phyloP scores from a whole-genome alignment of 768 basidiomycete species.

The Tulasnella sp. region DNA sequence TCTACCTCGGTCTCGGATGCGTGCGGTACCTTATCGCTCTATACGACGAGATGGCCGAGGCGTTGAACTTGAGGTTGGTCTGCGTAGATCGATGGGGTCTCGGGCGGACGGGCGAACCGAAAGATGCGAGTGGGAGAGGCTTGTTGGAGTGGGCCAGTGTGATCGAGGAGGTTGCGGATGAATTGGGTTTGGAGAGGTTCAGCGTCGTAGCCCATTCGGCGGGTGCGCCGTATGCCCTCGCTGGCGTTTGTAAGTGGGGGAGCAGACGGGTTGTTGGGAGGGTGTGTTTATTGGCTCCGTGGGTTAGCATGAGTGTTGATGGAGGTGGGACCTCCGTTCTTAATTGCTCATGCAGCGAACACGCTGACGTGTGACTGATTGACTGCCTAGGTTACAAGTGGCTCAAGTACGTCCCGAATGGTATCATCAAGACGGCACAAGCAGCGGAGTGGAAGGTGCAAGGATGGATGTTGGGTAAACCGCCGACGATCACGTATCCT shows the following conservation, averaged over 20 bases:
- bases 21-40: constrained; percentile 91
- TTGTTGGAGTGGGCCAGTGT: constrained; percentile 85
- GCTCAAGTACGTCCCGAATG: constrained; percentile 92
- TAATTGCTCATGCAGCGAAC: background rate
- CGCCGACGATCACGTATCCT: constrained; percentile 71
- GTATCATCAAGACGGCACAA: constrained; percentile 87
- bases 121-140: constrained; percentile 52
- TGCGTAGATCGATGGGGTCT: constrained; percentile 97
- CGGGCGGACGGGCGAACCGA: constrained; percentile 63
- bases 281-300: constrained; percentile 84
- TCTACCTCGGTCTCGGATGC: constrained; percentile 89
- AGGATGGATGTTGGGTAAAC: constrained; percentile 95
- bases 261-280: constrained; percentile 64
- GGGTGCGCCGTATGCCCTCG: constrained; percentile 88
- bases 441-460: constrained; percentile 97
- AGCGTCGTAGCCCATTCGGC: constrained; percentile 94
- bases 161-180: constrained; percentile 82
- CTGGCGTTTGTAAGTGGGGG: constrained; percentile 66
- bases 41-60: constrained; percentile 93
- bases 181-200: constrained; percentile 64
- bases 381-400: constrained; percentile 65
- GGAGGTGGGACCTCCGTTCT: constrained; percentile 46
- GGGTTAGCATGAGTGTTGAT: constrained; percentile 82
- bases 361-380: background rate
- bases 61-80: constrained; percentile 75